A percentile compares a stretch with the other conserved stretches of the same genome.
Conservation (phyloP, 306 rosid species). For the Glycyrrhiza uralensis region DNA sequence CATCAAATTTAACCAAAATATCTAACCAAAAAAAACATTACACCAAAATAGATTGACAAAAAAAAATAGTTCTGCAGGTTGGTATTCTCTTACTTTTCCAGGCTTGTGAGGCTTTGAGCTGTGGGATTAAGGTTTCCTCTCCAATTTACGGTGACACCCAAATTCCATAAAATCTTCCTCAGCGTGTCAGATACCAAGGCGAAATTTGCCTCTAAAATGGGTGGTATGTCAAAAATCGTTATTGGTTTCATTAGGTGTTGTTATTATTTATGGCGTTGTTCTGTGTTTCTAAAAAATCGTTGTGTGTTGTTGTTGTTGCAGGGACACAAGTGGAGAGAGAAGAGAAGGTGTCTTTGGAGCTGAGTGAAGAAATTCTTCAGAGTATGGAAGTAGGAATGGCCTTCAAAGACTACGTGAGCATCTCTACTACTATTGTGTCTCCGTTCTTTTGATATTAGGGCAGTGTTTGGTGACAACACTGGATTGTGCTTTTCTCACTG, state of each 20-base stretch:
- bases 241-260: neutral
- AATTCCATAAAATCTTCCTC: neutral
- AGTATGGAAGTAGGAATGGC: conserved; percentile 99
- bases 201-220: conserved; percentile 34
- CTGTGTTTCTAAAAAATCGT: neutral
- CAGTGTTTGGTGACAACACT: neutral
- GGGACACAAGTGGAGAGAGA: conserved; percentile 73
- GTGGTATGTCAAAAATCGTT: conserved; percentile 39
- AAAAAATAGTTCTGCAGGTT: neutral
- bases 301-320: conserved; percentile 1
- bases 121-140: neutral
- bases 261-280: neutral
- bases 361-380: conserved; percentile 86
- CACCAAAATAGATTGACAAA: no score
- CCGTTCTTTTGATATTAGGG: neutral
- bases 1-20: neutral
- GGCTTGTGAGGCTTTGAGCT: neutral
- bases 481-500: neutral
- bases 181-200: neutral
- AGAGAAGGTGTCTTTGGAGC: conserved; percentile 89
- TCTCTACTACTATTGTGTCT: neutral
- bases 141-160: neutral
- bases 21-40: no score
- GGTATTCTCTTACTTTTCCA: no score
- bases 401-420: conserved; percentile 80